Base-by-base conservation (phyloP, 176 grass and related monocot genomes). In the Zea luxurians region DNA sequence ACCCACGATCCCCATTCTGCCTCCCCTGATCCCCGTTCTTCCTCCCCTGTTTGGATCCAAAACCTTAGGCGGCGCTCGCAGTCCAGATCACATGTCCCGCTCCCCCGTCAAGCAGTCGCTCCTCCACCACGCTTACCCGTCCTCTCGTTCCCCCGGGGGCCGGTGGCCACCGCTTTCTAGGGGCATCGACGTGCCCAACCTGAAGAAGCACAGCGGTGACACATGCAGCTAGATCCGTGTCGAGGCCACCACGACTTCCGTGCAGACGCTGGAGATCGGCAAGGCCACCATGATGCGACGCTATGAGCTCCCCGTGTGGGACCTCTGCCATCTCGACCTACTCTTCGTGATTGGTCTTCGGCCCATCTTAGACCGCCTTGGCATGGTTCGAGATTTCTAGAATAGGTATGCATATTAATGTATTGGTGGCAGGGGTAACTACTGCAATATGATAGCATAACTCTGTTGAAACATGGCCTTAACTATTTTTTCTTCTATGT, bases 331-430 rank as follows among this genome's bases (percentile, higher is more conserved):
- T 45, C 94, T 97, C 76, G 94, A 97, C 76, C 94, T 91, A 60
- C 88, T 97, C 36, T 97, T 97, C 84, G 94, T 77, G 95, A 97
- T 68, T 91, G 95, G 72, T 94, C 91, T 76, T 97, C 94, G 57
- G 82, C 87, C 76, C 27, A 93, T 97, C 61, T 90, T 85, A 18
- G 89, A 93, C 80, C 89, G 94, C 20, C 94, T 91, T 84, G 94
- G 94, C 83, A 97, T 97, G 94, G 94, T 97, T 63, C 90, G 91
- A 34, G 88, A 97, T 45, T 97, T 97, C 61, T 91, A 97, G 84
- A 86, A 82, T 57, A 84, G 94, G 94, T 92, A 84, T 8, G n/a
- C 64, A 57, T 70, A 50, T 68, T 77, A 18, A 60, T 68, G n/a
- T 10, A 59, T 76, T 37, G 21, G 36, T 45, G 15, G 64, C 3